Evolutionary conservation across 2,329 filamentous ascomycete species (phyloP).

Genomic region (Falciphora oryzae): DNA sequence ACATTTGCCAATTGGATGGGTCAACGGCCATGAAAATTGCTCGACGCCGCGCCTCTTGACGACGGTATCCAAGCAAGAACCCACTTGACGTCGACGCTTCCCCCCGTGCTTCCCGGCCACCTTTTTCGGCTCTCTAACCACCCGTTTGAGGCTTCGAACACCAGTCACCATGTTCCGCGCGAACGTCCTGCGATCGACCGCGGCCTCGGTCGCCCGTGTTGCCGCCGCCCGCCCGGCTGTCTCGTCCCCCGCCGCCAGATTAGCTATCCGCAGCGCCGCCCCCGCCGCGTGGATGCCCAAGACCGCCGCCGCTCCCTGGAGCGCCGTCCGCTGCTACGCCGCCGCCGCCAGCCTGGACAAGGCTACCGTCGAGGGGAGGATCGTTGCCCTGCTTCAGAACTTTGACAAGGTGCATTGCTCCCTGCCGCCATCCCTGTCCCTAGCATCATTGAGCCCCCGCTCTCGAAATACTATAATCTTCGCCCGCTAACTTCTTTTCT

Average conservation of each 20-base stretch:
- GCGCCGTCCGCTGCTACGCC: constrained; percentile 78
- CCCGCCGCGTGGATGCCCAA: constrained; percentile 45
- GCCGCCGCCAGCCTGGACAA: constrained; percentile 63
- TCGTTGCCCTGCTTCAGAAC: constrained; percentile 86
- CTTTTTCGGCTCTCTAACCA: not conserved
- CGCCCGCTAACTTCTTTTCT: constrained; percentile 10
- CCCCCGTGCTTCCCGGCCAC: too few relatives aligned
- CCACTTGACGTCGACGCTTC: not conserved
- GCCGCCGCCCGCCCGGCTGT: constrained; percentile 46
- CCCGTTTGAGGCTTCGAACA: constrained; percentile 10
- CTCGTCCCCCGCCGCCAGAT: constrained; percentile 53
- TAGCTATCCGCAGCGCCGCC: constrained; percentile 46
- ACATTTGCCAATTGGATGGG: not conserved
- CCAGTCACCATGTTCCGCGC: constrained; percentile 76
- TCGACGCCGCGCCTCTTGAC: not conserved
- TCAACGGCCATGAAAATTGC: not conserved
- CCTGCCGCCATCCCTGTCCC: not conserved
- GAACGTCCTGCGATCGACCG: constrained; percentile 59
- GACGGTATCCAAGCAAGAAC: not conserved
- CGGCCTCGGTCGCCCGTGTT: constrained; percentile 53
- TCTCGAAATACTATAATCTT: constrained; percentile 17
- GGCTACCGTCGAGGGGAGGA: constrained; percentile 78
- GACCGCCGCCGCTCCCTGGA: constrained; percentile 52
- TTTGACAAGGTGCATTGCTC: constrained; percentile 80
- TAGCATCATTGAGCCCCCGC: constrained; percentile 12